phyloP scores from a whole-genome alignment of 768 basidiomycete genomes.

The Plicaturopsis crispa region DNA sequence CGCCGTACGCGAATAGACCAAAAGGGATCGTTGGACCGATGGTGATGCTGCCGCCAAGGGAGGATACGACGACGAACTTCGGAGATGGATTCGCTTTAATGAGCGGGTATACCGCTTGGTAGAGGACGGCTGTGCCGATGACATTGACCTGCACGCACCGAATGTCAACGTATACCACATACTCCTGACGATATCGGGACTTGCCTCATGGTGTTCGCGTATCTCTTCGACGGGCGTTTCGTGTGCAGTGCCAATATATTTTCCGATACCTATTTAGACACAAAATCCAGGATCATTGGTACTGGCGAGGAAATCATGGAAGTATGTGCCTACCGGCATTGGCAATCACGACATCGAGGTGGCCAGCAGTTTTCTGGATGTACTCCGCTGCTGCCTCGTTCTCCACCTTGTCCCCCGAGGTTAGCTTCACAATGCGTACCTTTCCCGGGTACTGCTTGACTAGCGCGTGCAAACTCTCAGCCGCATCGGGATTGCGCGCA shows the following conservation, averaged over 20 bases:
- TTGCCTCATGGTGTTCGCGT: background rate
- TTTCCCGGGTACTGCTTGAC: background rate
- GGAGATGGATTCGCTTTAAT: conserved; percentile 2
- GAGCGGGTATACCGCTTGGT: conserved; percentile 4
- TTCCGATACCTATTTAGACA: background rate
- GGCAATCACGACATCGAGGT: conserved; percentile 3
- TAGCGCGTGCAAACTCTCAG: background rate
- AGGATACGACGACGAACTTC: background rate
- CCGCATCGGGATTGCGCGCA: background rate
- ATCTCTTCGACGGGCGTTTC: conserved; percentile 1
- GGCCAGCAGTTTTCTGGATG: conserved; percentile 1
- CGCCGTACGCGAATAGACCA: background rate
- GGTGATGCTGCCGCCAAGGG: background rate
- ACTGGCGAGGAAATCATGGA: background rate
- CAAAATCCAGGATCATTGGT: background rate
- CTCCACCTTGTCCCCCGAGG: background rate
- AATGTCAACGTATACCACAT: too few relatives aligned
- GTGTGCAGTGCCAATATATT: background rate
- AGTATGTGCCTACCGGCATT: conserved; percentile 1
- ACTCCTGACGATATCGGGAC: too few relatives aligned
- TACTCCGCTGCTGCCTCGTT: conserved; percentile 1
- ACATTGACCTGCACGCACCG: conserved; percentile 2
- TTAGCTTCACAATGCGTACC: background rate
- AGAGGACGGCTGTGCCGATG: conserved; percentile 1
- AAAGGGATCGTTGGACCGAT: background rate